Evolutionary conservation across 371 early-diverging fungal genomes (phyloP).

Genomic region (Mucor saturninus): DNA sequence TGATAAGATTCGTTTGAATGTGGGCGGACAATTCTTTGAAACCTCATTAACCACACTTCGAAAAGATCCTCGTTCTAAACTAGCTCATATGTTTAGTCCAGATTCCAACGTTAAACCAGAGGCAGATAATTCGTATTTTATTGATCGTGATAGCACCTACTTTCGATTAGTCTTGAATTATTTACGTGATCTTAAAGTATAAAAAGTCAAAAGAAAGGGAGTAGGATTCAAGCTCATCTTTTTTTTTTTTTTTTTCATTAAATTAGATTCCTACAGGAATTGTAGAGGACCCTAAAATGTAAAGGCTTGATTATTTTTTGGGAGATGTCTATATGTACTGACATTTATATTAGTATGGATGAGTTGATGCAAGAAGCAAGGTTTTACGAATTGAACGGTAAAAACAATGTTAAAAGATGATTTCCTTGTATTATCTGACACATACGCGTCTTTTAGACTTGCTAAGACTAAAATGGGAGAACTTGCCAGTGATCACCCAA

Average conservation of each 20-base stretch:
- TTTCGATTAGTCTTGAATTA: slow-evolving; percentile 49
- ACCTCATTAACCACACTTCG: slow-evolving; percentile 43
- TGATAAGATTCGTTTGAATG: slow-evolving; percentile 40
- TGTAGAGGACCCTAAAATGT: slow-evolving; percentile 43
- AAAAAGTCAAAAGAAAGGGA: background rate
- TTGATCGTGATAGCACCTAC: slow-evolving; percentile 51
- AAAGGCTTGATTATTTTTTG: background rate
- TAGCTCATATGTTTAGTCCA: slow-evolving; percentile 41
- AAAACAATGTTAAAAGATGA: background rate
- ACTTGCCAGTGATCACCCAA: slow-evolving; percentile 38
- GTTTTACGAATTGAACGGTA: slow-evolving; percentile 41
- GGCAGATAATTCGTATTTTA: slow-evolving; percentile 48
- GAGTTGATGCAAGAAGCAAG: slow-evolving; percentile 51
- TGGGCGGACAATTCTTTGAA: slow-evolving; percentile 47
- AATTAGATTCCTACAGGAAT: slow-evolving; percentile 41
- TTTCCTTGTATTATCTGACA: no score
- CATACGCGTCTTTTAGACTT: slow-evolving; percentile 21
- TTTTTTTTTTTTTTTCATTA: background rate
- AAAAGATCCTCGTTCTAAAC: slow-evolving; percentile 43
- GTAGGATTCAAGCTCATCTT: background rate
- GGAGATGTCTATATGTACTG: background rate
- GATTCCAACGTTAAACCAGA: slow-evolving; percentile 23
- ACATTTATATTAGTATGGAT: slow-evolving; percentile 36
- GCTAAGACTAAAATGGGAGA: slow-evolving; percentile 34
- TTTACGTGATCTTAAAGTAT: slow-evolving; percentile 44